A percentile compares a stretch with the other conserved stretches of the same genome.
Conservation (phyloP, 805 yeast species). For the Millerozyma miso region DNA sequence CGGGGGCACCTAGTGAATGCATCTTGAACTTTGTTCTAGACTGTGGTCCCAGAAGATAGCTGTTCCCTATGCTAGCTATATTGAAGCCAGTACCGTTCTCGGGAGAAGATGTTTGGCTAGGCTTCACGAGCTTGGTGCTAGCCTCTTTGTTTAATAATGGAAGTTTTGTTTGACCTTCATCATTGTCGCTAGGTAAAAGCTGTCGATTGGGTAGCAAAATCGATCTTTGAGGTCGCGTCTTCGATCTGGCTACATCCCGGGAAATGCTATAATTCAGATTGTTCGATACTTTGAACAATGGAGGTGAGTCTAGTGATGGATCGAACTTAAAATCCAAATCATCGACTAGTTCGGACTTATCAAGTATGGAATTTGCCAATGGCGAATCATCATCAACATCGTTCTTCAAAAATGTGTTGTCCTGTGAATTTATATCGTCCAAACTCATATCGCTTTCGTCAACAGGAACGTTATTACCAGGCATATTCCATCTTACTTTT, state of each 20-base stretch:
- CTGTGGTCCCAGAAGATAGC: slow-evolving; percentile 5
- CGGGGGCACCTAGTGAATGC: slow-evolving; percentile 13
- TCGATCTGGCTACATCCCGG: neutral
- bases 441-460: slow-evolving; percentile 29
- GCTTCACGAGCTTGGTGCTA: slow-evolving; percentile 15
- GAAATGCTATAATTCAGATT: neutral
- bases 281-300: slow-evolving; percentile 8
- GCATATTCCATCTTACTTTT: slow-evolving; percentile 47
- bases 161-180: slow-evolving; percentile 11
- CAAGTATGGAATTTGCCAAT: slow-evolving; percentile 17
- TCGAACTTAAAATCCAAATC: slow-evolving; percentile 27
- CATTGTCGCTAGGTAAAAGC: slow-evolving; percentile 10
- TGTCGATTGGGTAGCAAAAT: slow-evolving; percentile 11
- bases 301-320: slow-evolving; percentile 30
- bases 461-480: slow-evolving; percentile 13
- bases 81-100: neutral
- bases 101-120: neutral
- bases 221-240: slow-evolving; percentile 5
- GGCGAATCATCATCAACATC: slow-evolving; percentile 30
- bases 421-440: slow-evolving; percentile 17
- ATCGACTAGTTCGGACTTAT: slow-evolving; percentile 20
- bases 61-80: neutral
- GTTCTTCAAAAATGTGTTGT: slow-evolving; percentile 14
- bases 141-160: slow-evolving; percentile 36
- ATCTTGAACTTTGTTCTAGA: slow-evolving; percentile 2